Base-by-base conservation (phyloP, 495 filamentous ascomycete genomes). In the Poronia punctata region DNA sequence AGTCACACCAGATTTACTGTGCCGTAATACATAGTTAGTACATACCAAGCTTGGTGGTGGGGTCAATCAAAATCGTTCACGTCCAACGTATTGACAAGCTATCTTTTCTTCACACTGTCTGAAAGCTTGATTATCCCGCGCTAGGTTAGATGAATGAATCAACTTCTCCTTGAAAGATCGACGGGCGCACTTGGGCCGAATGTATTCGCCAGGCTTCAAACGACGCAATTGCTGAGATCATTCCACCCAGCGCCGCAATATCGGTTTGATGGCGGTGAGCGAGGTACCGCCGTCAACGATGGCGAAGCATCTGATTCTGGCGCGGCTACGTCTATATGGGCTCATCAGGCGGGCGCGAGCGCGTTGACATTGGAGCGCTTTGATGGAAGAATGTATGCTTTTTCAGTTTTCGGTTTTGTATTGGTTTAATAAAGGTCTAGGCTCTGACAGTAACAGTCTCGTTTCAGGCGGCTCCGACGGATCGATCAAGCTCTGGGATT, bases 391-490 rank as follows among this genome's bases (percentile, higher is more conserved):
- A 80, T 86, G 81, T 86, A 62, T 51, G 81, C 64, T 23, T 20
- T n/a, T n/a, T 34, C 16, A n/a, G n/a, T 16, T 21, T 11, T 14
- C 7, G 14, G 7, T 9, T 15, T 33, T 18, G 4, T 5, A 4
- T 19, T 6, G 3, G 31, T 33, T 19, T 29, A 29, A 14, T 29
- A 29, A 2, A 12, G 8, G 15, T 10, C 11, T n/a, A 23, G n/a
- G 48, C 35, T 49, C 52, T 51, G 42, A 51, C 26, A 23, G 35
- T 29, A 20, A 16, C 45, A 88, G 83, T 54, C 71, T 95, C 49
- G 64, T 94, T 10, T 92, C 89, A 17, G 89, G 84, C 3, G 86
- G 87, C 18, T 78, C 83, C 16, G 83, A 92, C 45, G 82, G 79
- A 20, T 80, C 81, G 3, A 79, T 95, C 45, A 76, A 74, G 33